phyloP scores from a whole-genome alignment of 208 protist species.

The Herpetomonas tarakana region DNA sequence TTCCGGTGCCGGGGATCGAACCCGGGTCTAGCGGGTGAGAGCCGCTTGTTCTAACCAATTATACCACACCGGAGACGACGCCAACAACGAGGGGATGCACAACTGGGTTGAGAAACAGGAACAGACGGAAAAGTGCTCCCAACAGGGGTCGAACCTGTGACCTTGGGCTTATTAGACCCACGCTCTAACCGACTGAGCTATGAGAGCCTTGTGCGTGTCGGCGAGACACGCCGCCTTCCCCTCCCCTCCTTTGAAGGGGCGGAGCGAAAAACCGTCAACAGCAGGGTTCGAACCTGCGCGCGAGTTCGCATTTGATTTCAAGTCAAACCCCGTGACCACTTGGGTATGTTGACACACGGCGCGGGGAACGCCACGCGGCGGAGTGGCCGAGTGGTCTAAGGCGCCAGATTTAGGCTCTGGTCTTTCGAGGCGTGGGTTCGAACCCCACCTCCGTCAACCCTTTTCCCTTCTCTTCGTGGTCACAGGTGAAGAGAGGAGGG shows the following conservation, averaged over 20 bases:
- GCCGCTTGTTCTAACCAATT: constrained; percentile 93
- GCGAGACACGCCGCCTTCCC: not conserved
- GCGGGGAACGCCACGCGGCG: constrained; percentile 7
- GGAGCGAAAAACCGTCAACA: constrained; percentile 33
- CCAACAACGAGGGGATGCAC: too few species aligned
- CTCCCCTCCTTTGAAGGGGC: not conserved
- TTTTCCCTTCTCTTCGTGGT: too few species aligned
- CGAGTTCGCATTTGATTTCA: constrained; percentile 91
- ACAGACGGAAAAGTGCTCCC: constrained; percentile 61
- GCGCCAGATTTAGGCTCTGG: constrained; percentile 79
- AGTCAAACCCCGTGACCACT: constrained; percentile 91
- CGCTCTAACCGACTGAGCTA: constrained; percentile 77
- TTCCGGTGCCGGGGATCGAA: constrained; percentile 93
- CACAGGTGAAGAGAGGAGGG: constrained; percentile 3
- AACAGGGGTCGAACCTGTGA: constrained; percentile 69
- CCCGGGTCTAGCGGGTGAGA: constrained; percentile 92
- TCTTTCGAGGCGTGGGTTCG: constrained; percentile 72
- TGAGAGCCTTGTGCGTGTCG: constrained; percentile 21
- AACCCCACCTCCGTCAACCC: constrained; percentile 57
- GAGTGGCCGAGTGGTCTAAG: constrained; percentile 56
- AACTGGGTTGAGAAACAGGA: too few species aligned
- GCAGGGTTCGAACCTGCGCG: constrained; percentile 89
- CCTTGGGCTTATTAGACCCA: constrained; percentile 72
- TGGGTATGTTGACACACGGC: constrained; percentile 66
- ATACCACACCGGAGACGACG: too few species aligned